Base-by-base conservation (phyloP, 1,284 basidiomycete genomes). In the Phellopilus nigrolimitatus region DNA sequence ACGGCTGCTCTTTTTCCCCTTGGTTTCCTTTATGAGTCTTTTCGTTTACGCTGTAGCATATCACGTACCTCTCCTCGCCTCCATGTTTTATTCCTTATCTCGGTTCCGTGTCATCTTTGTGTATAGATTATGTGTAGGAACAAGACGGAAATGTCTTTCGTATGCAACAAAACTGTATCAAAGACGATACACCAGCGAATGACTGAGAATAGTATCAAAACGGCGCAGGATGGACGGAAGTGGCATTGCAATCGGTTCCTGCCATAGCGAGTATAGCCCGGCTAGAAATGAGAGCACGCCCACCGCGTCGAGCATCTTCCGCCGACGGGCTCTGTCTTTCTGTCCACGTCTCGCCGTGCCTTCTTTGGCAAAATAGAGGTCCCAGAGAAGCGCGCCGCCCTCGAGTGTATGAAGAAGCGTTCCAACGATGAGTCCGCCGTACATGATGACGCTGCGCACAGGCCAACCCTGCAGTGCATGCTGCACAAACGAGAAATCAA, bases 401-500 rank as follows among this genome's bases (percentile, higher is more conserved):
- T 87, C 82, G 2, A 72, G 70, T 3, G 72, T 69, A 60, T 88
- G 87, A 40, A 83, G 58, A 0, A 72, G 66, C 0, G 76, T 72
- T 21, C 71, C 71, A 3, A 64, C 64, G 1, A 82, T 71, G 10
- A 91, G 73, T 0, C 74, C 77, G 2, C 67, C 60, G 58, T 90
- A 89, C 46, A 85, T 63, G 1, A 78, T 49, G 74, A 75, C 79
- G 54, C 74, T 82, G 9, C 76, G 68, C 63, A 68, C 65, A 0
- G 86, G 86, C 75, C 81, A 88, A 15, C 56, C 66, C 4, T 72
- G 67, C 39, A 89, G 63, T 0, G 76, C 82, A 3, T 74, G 70
- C 63, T 89, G 86, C 49, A 88, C 83, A 62, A 81, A 88, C 55
- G 88, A 82, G 61, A 75, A 88, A 65, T 88, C 82, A 34, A 89